Evolutionary conservation across 306 rosid genomes (phyloP).

Genomic region (Fragaria nilgerrensis): DNA sequence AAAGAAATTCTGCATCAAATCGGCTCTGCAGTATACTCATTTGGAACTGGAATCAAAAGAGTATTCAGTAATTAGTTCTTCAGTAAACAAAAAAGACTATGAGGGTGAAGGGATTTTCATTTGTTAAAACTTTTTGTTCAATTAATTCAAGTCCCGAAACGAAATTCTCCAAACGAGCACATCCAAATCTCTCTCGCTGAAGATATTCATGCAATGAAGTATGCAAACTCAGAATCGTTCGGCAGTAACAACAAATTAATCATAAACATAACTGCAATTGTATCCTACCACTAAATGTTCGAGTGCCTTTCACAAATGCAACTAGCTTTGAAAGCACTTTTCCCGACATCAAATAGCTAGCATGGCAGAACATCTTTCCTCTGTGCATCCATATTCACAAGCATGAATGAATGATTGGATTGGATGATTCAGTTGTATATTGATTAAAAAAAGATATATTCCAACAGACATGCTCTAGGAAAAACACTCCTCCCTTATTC

Average conservation of each 20-base stretch:
- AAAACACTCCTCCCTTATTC: no score
- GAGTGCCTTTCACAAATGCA: constrained; percentile 96
- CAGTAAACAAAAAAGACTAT: not conserved
- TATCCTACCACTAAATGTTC: constrained; percentile 89
- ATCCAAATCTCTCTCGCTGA: constrained; percentile 83
- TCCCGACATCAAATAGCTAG: constrained; percentile 89
- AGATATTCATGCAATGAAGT: constrained; percentile 72
- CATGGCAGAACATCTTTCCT: constrained; percentile 56
- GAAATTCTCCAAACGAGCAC: constrained; percentile 89
- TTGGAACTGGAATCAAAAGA: constrained; percentile 68
- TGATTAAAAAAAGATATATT: no score
- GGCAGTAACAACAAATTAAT: not conserved
- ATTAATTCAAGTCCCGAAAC: constrained; percentile 88
- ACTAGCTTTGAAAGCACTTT: constrained; percentile 97
- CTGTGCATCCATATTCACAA: no score
- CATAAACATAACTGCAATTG: constrained; percentile 9
- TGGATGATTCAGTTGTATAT: no score
- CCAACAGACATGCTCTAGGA: no score
- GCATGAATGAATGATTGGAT: no score
- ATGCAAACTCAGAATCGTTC: constrained; percentile 22
- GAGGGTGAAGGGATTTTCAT: constrained; percentile 13
- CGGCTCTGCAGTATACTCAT: constrained; percentile 87
- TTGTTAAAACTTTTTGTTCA: constrained; percentile 67
- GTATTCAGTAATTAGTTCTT: constrained; percentile 1
- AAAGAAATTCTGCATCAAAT: constrained; percentile 92